These are phyloP conservation scores for Penicillium roqueforti DNA, from an alignment of 495 filamentous ascomycete species.

Conservation along the genomic window DNA sequence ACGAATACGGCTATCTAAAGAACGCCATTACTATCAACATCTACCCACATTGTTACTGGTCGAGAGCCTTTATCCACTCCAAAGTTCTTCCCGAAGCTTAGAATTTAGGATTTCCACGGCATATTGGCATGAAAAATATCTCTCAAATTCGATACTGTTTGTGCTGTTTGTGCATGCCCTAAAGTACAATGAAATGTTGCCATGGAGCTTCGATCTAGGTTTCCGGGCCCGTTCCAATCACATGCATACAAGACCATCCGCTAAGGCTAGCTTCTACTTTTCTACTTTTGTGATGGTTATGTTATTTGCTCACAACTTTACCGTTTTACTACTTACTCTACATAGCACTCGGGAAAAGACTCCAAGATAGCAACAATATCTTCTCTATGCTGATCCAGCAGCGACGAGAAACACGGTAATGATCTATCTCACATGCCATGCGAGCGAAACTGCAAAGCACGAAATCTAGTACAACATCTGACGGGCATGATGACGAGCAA, in stretches of 20 bases:
- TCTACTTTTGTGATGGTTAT: background rate
- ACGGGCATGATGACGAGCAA: constrained; percentile 29
- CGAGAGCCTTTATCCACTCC: too few relatives aligned
- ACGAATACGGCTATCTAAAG: background rate
- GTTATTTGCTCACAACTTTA: background rate
- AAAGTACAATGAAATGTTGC: too few relatives aligned
- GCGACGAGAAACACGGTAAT: constrained; percentile 10
- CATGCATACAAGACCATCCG: background rate
- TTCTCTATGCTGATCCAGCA: constrained; percentile 22
- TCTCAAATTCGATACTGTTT: too few relatives aligned
- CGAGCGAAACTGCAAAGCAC: constrained; percentile 11
- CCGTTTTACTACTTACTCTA: background rate
- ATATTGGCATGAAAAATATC: too few relatives aligned
- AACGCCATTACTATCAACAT: background rate
- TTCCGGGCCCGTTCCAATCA: too few relatives aligned
- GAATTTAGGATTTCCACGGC: too few relatives aligned
- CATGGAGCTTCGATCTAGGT: too few relatives aligned
- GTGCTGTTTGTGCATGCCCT: too few relatives aligned
- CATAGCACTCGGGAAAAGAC: background rate
- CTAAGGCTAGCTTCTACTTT: too few relatives aligned
- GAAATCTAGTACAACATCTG: constrained; percentile 21
- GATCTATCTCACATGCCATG: constrained; percentile 15
- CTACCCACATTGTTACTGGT: background rate
- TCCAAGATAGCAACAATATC: background rate
- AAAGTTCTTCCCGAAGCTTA: too few relatives aligned